Evolutionary conservation across 108 stramenopile genomes (phyloP), one percentile per base, ranked within the genome.

Genomic region (Skeletonema costatum): DNA sequence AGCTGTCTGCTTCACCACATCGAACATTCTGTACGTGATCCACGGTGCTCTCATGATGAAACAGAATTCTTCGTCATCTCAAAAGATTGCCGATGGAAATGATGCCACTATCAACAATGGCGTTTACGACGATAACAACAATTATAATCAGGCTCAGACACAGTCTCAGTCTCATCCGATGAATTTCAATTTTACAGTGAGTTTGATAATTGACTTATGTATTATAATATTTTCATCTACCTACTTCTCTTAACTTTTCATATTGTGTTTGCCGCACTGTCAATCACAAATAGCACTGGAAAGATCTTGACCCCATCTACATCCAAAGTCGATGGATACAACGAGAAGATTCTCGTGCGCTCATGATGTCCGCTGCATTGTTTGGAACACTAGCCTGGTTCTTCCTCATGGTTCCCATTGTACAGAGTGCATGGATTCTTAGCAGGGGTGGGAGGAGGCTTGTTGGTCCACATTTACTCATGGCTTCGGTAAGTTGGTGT

Each of bases 391-490:
- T 91, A 58, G 89, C 91, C 2, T 92, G 88, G 91, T 84, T 92
- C 66, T 84, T 81, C 41, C 74, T 94, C 56, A 67, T 79, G 0
- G 82, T 85, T 9, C 93, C 93, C 21, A 81, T 94, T 19, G 33
- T 94, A 1, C 90, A 94, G 39, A 41, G 82, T 38, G 81, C 89
- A 9, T 92, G 90, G 90, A 73, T 91, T 48, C 68, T 91, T 68
- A 80, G 77, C 51, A 68, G 62, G 10, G 84, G 89, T 17, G 90
- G 90, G 21, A 72, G 62, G 65, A 85, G 87, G 32, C 59, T 58
- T 60, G 64, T 91, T 46, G 76, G 85, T 14, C 30, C 79, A 2
- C 93, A 94, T 73, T 51, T 87, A 11, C 61, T 82, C 30, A 77
- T 94, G 51, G 86, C 78, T 29, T 46, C 80, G 8, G 78, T 80